Percentiles rank a stretch among this genome's conserved stretches.
Evolutionary conservation across 306 rosid genomes (phyloP).

Genomic region (Cucurbita argyrosperma): DNA sequence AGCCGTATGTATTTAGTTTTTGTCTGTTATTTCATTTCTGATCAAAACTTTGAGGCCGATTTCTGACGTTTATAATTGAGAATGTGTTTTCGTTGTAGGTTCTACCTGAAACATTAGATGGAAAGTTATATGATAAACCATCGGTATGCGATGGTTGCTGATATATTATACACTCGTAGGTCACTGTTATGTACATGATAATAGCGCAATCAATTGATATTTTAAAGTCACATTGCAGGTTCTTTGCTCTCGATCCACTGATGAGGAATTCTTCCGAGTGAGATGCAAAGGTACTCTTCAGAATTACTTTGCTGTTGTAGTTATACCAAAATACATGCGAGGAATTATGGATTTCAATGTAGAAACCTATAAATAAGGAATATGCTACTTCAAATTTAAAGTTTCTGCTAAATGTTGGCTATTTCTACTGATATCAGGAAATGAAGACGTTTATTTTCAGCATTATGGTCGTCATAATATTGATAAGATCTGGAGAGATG

Average conservation of each 20-base stretch:
- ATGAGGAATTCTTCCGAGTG: constrained; percentile 65
- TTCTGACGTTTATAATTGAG: background rate
- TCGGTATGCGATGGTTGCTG: constrained; percentile 35
- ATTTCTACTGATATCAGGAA: constrained; percentile 30
- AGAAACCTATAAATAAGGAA: background rate
- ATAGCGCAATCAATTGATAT: background rate
- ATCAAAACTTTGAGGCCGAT: background rate
- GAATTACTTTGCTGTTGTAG: background rate
- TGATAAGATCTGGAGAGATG: constrained; percentile 84
- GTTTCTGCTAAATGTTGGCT: background rate
- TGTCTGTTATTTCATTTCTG: background rate
- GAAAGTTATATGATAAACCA: constrained; percentile 34
- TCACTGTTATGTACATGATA: background rate
- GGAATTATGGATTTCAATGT: background rate
- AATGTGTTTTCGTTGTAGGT: constrained; percentile 31
- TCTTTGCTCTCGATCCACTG: constrained; percentile 78
- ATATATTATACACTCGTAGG: background rate
- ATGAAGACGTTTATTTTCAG: constrained; percentile 50
- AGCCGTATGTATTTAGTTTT: constrained; percentile 37
- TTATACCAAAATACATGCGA: background rate
- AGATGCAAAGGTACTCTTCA: constrained; percentile 62
- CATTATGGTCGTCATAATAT: constrained; percentile 63
- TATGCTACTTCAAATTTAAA: background rate
- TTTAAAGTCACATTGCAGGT: constrained; percentile 29
- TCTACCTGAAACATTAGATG: constrained; percentile 59